Conservation (phyloP, 1,139 yeast genomes). For the Pichia norvegensis region DNA sequence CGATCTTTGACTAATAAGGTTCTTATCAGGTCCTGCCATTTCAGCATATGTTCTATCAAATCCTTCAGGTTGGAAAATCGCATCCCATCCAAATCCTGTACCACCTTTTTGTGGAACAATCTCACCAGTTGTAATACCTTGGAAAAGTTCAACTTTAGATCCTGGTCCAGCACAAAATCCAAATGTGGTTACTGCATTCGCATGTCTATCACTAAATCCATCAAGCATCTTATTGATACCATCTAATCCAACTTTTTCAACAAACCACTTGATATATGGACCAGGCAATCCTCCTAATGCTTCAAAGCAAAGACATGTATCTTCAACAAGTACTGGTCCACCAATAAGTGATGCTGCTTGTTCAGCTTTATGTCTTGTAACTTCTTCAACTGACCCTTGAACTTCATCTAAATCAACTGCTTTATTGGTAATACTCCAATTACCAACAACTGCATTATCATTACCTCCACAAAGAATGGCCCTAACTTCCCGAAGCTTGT, state of each 20-base stretch:
- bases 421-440: conserved; percentile 47
- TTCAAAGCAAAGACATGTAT: conserved; percentile 79
- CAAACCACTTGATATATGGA: conserved; percentile 86
- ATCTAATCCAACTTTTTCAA: conserved; percentile 58
- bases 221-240: conserved; percentile 71
- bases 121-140: conserved; percentile 74
- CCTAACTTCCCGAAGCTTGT: conserved; percentile 78
- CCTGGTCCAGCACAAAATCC: conserved; percentile 87
- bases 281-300: conserved; percentile 86
- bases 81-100: conserved; percentile 89
- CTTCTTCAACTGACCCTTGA: conserved; percentile 81
- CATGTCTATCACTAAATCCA: conserved; percentile 77
- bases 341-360: conserved; percentile 55
- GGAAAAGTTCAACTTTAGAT: conserved; percentile 60
- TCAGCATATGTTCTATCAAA: conserved; percentile 78
- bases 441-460: conserved; percentile 38
- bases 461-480: conserved; percentile 46
- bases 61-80: conserved; percentile 76
- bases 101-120: conserved; percentile 79
- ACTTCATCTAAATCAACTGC: conserved; percentile 78
- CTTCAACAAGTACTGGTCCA: conserved; percentile 93
- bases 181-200: conserved; percentile 85
- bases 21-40: conserved; percentile 69
- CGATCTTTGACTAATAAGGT: conserved; percentile 78
- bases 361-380: conserved; percentile 72